phyloP scores from a whole-genome alignment of 306 rosid species.

The Inga laurina region DNA sequence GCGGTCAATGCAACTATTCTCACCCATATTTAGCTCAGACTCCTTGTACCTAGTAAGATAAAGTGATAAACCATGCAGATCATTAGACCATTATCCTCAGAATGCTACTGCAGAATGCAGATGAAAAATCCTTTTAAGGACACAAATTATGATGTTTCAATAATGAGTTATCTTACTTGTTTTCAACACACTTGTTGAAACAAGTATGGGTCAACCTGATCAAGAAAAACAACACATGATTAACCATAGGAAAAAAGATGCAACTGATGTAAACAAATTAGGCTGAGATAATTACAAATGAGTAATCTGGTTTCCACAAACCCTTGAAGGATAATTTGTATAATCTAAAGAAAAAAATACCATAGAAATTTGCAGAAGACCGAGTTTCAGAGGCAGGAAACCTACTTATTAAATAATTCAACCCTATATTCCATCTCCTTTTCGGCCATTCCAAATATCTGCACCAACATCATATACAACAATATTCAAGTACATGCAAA shows the following conservation, averaged over 20 bases:
- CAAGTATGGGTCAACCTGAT: conserved; percentile 94
- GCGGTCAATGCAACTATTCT: conserved; percentile 96
- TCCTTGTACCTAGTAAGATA: conserved; percentile 82
- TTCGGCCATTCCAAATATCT: conserved; percentile 98
- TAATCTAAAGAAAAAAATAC: not conserved
- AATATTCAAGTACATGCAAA: too few relatives aligned
- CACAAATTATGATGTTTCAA: not conserved
- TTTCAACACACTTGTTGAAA: conserved; percentile 85
- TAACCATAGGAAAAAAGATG: conserved; percentile 19
- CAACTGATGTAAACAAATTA: conserved; percentile 6
- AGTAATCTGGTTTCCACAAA: not conserved
- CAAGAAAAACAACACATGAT: conserved; percentile 2
- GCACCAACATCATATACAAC: conserved; percentile 22
- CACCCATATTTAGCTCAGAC: conserved; percentile 95
- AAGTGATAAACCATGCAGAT: not conserved
- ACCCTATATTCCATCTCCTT: conserved; percentile 98
- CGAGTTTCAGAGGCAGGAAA: not conserved
- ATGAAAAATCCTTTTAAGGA: not conserved
- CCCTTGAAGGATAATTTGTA: not conserved
- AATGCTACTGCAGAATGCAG: not conserved
- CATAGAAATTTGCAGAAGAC: not conserved
- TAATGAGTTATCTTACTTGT: conserved; percentile 55
- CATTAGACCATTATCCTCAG: conserved; percentile 3
- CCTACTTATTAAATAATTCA: conserved; percentile 92
- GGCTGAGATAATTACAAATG: not conserved